A percentile compares a stretch with the other conserved stretches of the same genome.
These are phyloP conservation scores for Nicotiana benthamiana DNA, from an alignment of 257 asterid species.

Conservation along the genomic window DNA sequence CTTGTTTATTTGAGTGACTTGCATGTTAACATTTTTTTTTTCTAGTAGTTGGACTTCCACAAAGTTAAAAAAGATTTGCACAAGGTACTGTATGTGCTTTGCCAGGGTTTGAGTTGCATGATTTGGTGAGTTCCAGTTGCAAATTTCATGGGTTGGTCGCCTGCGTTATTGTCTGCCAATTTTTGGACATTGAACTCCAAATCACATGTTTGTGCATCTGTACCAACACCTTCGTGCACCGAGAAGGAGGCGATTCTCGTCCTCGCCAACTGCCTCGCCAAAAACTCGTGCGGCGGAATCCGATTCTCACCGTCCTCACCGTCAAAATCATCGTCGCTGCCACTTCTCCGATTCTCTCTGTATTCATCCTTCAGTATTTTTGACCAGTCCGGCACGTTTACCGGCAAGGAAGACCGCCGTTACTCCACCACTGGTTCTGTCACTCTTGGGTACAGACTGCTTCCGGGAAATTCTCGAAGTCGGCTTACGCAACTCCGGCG, in stretches of 20 bases:
- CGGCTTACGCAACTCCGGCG: conserved; percentile 52
- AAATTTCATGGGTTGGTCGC: too few relatives aligned
- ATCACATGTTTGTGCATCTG: too few relatives aligned
- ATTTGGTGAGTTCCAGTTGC: too few relatives aligned
- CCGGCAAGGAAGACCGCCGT: conserved; percentile 62
- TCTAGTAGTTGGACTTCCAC: too few relatives aligned
- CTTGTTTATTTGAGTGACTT: too few relatives aligned
- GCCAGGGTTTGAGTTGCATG: too few relatives aligned
- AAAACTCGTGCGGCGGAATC: conserved; percentile 85
- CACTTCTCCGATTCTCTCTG: conserved; percentile 40
- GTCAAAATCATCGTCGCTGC: conserved; percentile 29
- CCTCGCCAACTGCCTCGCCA: conserved; percentile 43
- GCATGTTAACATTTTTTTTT: too few relatives aligned
- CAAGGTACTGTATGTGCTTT: too few relatives aligned
- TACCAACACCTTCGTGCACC: conserved; percentile 73
- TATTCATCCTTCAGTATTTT: conserved; percentile 82
- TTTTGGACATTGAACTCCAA: too few relatives aligned
- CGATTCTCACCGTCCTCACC: conserved; percentile 37
- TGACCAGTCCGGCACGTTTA: conserved; percentile 97
- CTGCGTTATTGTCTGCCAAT: too few relatives aligned
- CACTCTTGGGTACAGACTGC: conserved; percentile 16
- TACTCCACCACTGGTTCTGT: conserved; percentile 5
- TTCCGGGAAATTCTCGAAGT: conserved; percentile 31
- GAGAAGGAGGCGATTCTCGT: conserved; percentile 56
- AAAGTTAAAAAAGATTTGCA: too few relatives aligned